These are phyloP conservation scores for Dendrobium officinale DNA, from an alignment of 106 monocot genomes.

Conservation along the genomic window DNA sequence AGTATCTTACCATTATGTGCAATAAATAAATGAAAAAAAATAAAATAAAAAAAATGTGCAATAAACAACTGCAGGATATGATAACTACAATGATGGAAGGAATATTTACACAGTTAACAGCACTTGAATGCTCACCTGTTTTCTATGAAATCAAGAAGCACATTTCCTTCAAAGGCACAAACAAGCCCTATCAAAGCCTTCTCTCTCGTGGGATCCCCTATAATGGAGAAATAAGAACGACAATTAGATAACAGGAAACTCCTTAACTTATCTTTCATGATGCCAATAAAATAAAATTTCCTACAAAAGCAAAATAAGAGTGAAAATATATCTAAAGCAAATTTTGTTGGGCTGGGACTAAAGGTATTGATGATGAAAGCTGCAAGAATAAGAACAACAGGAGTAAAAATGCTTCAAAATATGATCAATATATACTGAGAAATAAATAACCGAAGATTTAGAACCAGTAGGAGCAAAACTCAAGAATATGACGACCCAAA, in stretches of 20 bases:
- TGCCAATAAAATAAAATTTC: neutral
- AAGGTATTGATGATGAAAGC: neutral
- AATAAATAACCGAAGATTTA: neutral
- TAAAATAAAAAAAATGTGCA: neutral
- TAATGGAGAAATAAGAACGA: neutral
- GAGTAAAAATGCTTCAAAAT: neutral
- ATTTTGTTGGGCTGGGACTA: neutral
- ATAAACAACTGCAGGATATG: neutral
- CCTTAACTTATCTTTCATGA: neutral
- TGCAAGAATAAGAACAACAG: neutral
- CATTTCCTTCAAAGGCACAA: slow-evolving; percentile 42
- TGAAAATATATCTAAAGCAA: neutral
- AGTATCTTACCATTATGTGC: neutral
- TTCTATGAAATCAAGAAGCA: slow-evolving; percentile 39
- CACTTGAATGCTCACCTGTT: slow-evolving; percentile 33
- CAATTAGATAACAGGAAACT: neutral
- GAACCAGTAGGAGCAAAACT: neutral
- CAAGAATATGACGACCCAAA: neutral
- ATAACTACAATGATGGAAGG: neutral
- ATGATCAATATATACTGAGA: neutral
- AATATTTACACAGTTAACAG: neutral
- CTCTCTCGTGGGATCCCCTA: slow-evolving; percentile 52
- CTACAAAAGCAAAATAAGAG: neutral
- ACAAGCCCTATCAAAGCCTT: slow-evolving; percentile 43
- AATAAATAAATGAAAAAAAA: neutral